Percentiles rank a stretch among this genome's conserved stretches.
Evolutionary conservation across 2,329 filamentous ascomycete species (phyloP).

Genomic region (Colletotrichum sp.): DNA sequence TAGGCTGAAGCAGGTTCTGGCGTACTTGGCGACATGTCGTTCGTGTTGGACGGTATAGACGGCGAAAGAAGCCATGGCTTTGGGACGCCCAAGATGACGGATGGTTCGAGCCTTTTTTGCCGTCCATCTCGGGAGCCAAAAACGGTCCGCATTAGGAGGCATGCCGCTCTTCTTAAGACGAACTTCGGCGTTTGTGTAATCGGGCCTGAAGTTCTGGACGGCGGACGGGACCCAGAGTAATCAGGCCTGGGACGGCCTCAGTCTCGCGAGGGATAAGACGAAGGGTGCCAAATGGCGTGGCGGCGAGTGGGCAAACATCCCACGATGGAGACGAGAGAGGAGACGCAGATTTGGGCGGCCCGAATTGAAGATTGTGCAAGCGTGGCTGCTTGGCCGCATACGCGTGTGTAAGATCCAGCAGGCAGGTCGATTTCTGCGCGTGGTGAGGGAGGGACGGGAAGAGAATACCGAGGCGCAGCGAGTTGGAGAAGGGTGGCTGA

Average conservation of each 20-base stretch:
- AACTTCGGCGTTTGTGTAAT: not conserved
- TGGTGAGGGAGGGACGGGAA: not conserved
- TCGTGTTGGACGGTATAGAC: not conserved
- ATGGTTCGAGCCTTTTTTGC: not conserved
- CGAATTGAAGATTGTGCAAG: not conserved
- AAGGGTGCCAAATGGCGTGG: not conserved
- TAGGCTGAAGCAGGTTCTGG: not conserved
- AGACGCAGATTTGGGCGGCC: not conserved
- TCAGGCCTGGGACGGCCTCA: not conserved
- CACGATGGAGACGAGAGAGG: slow-evolving; percentile 1
- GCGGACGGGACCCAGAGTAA: slow-evolving; percentile 9
- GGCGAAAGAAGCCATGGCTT: not conserved
- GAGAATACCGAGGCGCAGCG: slow-evolving; percentile 5
- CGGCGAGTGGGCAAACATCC: slow-evolving; percentile 7
- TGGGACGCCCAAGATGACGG: not conserved
- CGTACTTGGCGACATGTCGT: not conserved
- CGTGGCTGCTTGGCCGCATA: not conserved
- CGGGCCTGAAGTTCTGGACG: slow-evolving; percentile 1
- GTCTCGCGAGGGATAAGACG: not conserved
- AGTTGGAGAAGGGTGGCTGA: slow-evolving; percentile 3
- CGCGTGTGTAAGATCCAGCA: slow-evolving; percentile 8
- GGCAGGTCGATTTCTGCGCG: not conserved
- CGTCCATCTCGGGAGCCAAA: not conserved
- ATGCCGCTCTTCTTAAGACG: slow-evolving; percentile 12
- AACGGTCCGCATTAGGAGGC: not conserved